Base-by-base conservation (phyloP, 2,329 filamentous ascomycete genomes). In the Stemphylium beticola region DNA sequence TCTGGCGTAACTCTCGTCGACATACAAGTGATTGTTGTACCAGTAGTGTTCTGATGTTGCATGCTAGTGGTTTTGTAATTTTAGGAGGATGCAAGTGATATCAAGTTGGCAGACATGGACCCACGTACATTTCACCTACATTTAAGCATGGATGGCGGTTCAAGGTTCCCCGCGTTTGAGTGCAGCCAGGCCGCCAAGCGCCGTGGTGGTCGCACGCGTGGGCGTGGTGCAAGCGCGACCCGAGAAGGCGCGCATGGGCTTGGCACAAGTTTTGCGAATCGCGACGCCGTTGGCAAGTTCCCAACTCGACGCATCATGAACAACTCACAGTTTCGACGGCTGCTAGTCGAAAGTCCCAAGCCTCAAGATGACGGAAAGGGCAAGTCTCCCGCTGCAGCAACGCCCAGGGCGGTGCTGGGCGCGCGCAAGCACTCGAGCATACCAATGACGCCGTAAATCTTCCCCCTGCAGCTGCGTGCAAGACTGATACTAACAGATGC, bases 301-400 rank as follows among this genome's bases (percentile, higher is more conserved):
- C 33, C 56, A 9, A 37, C 44, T 32, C 26, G 29, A 42, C 40
- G 20, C 54, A 59, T 50, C 53, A 98, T 99, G 95, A 96, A 98
- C 75, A 98, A 98, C 81, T 86, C 92, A 38, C 91, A 97, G 68
- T 99, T 99, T 70, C 89, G 95, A 49, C 89, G 89, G 61, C 83
- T 98, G 6, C 76, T 87, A 7, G 58, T 64, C 76, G 78, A 85
- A 61, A 82, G 79, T 3, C 75, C 82, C 2, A 72, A 76, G 7
- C 62, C 61, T 34, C 61, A 78, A 55, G 63, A 66, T 60, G 76
- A 71, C 59, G 56, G 53, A 31, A 66, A 56, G 53, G 39, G 42
- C 40, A 64, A 61, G 9, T 58, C 72, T 2, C 54, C 70, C 0
- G 70, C 62, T 17, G 57, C 69, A 42, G 68, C 58, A 55, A 76